phyloP scores from a whole-genome alignment of 208 protist species.

The Polymyxa betae region DNA sequence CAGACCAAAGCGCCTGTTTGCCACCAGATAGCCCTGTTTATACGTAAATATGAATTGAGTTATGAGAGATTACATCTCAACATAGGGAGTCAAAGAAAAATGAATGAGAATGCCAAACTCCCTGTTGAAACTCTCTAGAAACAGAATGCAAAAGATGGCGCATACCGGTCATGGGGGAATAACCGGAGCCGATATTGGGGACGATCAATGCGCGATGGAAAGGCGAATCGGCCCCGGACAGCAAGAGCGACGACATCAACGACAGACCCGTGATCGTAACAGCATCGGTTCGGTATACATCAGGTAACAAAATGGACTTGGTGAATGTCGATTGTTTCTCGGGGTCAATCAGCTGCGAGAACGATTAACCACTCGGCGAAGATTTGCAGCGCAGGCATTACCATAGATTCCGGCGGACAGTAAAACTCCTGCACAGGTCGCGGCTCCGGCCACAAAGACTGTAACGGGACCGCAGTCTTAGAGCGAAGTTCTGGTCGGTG shows the following conservation, averaged over 20 bases:
- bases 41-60: neutral
- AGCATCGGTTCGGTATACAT: neutral
- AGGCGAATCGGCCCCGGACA: constrained; percentile 1
- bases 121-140: neutral
- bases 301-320: neutral
- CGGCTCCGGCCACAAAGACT: neutral
- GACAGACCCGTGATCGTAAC: constrained; percentile 4
- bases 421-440: neutral
- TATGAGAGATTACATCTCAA: neutral
- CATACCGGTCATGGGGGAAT: constrained; percentile 6
- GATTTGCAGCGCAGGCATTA: neutral
- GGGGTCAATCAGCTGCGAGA: neutral
- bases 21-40: neutral
- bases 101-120: neutral
- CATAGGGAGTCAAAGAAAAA: neutral
- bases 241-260: constrained; percentile 46
- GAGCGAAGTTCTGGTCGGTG: neutral
- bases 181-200: constrained; percentile 36
- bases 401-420: constrained; percentile 10
- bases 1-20: neutral
- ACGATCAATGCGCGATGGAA: constrained; percentile 40
- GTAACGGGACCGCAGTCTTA: neutral
- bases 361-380: neutral
- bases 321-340: constrained; percentile 11
- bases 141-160: neutral